Percentiles rank a stretch among this genome's conserved stretches.
phyloP scores from a whole-genome alignment of 306 rosid genomes.

The Begonia loranthoides region DNA sequence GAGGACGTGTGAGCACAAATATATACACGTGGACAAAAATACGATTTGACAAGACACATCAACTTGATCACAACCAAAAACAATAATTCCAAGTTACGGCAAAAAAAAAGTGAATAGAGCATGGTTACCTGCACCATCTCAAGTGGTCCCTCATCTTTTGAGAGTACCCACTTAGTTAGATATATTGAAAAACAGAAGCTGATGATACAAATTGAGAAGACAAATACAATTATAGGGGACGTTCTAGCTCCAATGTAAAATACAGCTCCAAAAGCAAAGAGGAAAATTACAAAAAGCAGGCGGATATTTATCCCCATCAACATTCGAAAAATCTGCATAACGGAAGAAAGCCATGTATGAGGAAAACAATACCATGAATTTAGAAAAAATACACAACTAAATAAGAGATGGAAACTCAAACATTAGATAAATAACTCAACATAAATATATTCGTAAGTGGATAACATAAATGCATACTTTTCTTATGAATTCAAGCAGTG shows the following conservation, averaged over 20 bases:
- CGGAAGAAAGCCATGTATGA: neutral
- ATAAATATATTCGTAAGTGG: too few species aligned
- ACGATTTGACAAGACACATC: too few species aligned
- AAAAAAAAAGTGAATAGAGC: too few species aligned
- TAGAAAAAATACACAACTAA: neutral
- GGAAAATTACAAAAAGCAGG: slow-evolving; percentile 43
- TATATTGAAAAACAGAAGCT: slow-evolving; percentile 73
- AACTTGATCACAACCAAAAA: too few species aligned
- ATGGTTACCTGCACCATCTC: slow-evolving; percentile 85
- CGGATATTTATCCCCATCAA: slow-evolving; percentile 64
- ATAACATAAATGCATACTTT: too few species aligned
- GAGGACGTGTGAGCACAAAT: too few species aligned
- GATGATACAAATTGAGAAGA: slow-evolving; percentile 73
- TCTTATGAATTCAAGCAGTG: too few species aligned
- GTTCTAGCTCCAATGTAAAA: slow-evolving; percentile 84
- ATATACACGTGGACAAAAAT: too few species aligned
- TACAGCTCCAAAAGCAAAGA: slow-evolving; percentile 57
- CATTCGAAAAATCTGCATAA: slow-evolving; percentile 72
- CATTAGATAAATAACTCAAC: too few species aligned
- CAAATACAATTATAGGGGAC: slow-evolving; percentile 81
- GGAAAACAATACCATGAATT: neutral
- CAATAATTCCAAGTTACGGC: too few species aligned
- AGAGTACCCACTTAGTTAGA: slow-evolving; percentile 88
- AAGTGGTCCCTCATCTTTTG: slow-evolving; percentile 96
- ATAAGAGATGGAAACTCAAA: slow-evolving; percentile 1